Conservation (phyloP, 768 basidiomycete species). For the Coprinellus micaceus region DNA sequence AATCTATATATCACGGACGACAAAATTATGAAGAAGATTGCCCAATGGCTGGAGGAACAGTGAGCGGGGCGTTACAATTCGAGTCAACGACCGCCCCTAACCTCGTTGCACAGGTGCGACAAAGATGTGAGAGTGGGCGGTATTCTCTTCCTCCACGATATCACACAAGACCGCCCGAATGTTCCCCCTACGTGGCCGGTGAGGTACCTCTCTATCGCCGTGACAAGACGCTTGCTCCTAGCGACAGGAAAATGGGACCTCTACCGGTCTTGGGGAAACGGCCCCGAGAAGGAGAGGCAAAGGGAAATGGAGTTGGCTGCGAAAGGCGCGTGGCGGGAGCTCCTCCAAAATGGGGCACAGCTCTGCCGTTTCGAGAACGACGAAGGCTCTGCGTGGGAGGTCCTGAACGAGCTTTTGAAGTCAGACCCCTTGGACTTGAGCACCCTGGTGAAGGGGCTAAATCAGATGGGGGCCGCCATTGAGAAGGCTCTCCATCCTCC, state of each 20-base stretch:
- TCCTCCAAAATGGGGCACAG: too few species aligned
- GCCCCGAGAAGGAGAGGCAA: not conserved
- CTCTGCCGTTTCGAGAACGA: not conserved
- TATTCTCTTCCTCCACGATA: conserved; percentile 11
- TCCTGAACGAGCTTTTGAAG: not conserved
- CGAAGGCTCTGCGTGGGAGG: not conserved
- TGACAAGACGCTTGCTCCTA: not conserved
- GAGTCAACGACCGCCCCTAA: too few species aligned
- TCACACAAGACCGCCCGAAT: conserved; percentile 4
- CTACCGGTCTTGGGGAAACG: too few species aligned
- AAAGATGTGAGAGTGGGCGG: not conserved
- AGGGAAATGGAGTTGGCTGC: not conserved
- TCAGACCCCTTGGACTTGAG: not conserved
- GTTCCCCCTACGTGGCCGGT: not conserved
- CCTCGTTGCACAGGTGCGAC: not conserved
- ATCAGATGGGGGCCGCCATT: too few species aligned
- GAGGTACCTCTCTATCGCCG: not conserved
- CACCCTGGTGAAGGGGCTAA: too few species aligned
- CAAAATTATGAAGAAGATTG: not conserved
- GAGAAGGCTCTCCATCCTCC: too few species aligned
- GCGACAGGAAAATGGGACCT: not conserved
- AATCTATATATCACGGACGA: too few species aligned
- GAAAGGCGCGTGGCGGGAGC: too few species aligned
- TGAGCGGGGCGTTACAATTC: too few species aligned
- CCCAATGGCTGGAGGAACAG: not conserved